Conservation (phyloP, 768 basidiomycete genomes). For the Suillus ampliporus region DNA sequence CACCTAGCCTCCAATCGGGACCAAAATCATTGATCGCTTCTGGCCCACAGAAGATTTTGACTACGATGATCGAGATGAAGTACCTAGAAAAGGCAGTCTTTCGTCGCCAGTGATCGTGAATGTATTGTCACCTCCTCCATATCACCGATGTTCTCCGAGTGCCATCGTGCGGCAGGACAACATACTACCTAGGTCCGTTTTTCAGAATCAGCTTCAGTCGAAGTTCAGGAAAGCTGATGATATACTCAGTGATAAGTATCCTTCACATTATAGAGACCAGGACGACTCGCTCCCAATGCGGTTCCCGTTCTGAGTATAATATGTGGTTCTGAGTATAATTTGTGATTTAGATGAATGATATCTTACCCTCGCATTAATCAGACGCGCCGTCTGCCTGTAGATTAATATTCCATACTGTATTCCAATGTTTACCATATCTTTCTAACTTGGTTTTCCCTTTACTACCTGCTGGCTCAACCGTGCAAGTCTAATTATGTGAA, state of each 20-base stretch:
- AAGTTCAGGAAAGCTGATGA: not conserved
- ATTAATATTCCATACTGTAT: slow-evolving; percentile 1
- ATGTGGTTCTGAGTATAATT: slow-evolving; percentile 16
- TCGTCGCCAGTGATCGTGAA: slow-evolving; percentile 19
- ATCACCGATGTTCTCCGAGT: slow-evolving; percentile 20
- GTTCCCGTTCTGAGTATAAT: slow-evolving; percentile 32
- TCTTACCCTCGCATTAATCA: slow-evolving; percentile 11
- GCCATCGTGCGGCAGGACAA: slow-evolving; percentile 7
- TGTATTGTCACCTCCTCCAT: slow-evolving; percentile 34
- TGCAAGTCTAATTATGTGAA: not conserved
- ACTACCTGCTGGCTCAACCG: not conserved
- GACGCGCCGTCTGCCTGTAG: slow-evolving; percentile 22
- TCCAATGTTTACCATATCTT: not conserved
- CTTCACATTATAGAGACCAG: slow-evolving; percentile 22
- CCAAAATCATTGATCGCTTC: slow-evolving; percentile 35
- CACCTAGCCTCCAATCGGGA: slow-evolving; percentile 33
- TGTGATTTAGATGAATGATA: slow-evolving; percentile 1
- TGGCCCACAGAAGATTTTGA: slow-evolving; percentile 36
- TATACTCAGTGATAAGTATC: slow-evolving; percentile 22
- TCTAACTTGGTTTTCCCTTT: not conserved
- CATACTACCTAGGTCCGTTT: slow-evolving; percentile 23
- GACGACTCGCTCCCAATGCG: slow-evolving; percentile 23
- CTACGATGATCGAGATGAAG: slow-evolving; percentile 23
- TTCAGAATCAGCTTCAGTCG: not conserved
- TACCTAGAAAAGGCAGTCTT: slow-evolving; percentile 12